Base-by-base conservation (phyloP, 176 grass and related monocot genomes). In the Guadua angustifolia region DNA sequence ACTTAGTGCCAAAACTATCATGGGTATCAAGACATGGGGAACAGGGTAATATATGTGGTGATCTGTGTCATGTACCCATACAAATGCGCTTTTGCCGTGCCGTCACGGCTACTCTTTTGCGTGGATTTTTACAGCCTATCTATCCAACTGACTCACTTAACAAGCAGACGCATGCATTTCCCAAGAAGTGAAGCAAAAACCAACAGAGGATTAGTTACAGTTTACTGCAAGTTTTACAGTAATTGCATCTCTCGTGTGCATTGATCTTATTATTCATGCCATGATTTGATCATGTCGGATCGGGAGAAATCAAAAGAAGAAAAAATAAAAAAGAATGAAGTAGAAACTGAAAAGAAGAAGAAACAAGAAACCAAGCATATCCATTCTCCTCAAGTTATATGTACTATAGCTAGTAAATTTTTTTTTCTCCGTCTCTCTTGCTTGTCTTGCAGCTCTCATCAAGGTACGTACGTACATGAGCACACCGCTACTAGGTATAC, bases 91-190 rank as follows among this genome's bases (percentile, higher is more conserved):
- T 79, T 19, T 69, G 77, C 73, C 88, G 85, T 91, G 89, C 70
- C 85, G 81, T 88, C 81, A 35, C 81, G 53, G 85, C 72, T 85
- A 81, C 85, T 84, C 81, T 45, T 55, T 68, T 79, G 79, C 74
- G 35, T n/a, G 18, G 29, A 81, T 68, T 65, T 52, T 42, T 66
- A 61, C 68, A 44, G 70, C 56, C n/a, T 59, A 11, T 24, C n/a
- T 25, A 81, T 49, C 24, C 49, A 36, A 32, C 62, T 36, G 22
- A 32, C 32, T 66, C 50, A 84, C 87, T 88, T 75, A 60, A 84
- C 74, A 13, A 53, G 73, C 73, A 52, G 46, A 19, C 11, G 17
- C 56, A 50, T 44, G 66, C 74, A 64, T 21, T 84, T 18, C 36
- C 36, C 67, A 21, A 53, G 35, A 70, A 64, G 47, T 46, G 32